Percentiles rank a stretch among this genome's conserved stretches.
Evolutionary conservation across 2,329 filamentous ascomycete genomes (phyloP).

Genomic region (Xylariaceae sp.): DNA sequence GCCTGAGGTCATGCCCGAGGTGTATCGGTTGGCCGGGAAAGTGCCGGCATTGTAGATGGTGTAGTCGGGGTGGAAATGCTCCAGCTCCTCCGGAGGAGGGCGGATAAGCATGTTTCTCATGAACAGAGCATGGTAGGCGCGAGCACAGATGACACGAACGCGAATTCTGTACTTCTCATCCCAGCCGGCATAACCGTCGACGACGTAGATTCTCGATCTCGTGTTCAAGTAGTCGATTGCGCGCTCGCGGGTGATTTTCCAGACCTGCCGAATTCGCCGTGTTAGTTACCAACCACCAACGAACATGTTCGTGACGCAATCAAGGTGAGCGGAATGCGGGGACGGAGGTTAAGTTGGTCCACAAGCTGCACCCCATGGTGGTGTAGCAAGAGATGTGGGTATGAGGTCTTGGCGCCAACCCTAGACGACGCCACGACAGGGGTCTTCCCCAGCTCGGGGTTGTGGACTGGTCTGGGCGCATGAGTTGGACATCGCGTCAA

Average conservation of each 20-base stretch:
- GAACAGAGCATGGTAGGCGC: constrained; percentile 98
- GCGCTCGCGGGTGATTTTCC: constrained; percentile 99
- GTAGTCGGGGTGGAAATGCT: constrained; percentile 98
- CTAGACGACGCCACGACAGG: constrained; percentile 30
- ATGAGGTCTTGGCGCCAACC: constrained; percentile 25
- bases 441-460: constrained; percentile 18
- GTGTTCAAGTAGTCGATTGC: constrained; percentile 99
- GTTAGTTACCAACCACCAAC: constrained; percentile 6
- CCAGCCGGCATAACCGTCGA: constrained; percentile 97
- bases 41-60: constrained; percentile 99
- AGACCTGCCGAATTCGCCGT: constrained; percentile 61
- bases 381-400: constrained; percentile 6
- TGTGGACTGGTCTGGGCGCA: constrained; percentile 4
- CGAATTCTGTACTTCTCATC: constrained; percentile 97
- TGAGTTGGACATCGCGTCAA: not conserved
- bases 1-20: constrained; percentile 95
- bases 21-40: constrained; percentile 98
- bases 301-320: constrained; percentile 9
- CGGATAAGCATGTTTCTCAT: constrained; percentile 99
- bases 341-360: not conserved
- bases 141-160: constrained; percentile 95
- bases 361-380: constrained; percentile 4
- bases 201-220: constrained; percentile 95
- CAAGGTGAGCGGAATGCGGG: not conserved
- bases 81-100: constrained; percentile 82